These are phyloP conservation scores for Mycosphaerella arachidis DNA, from an alignment of 2,329 filamentous ascomycete species.

Conservation along the genomic window DNA sequence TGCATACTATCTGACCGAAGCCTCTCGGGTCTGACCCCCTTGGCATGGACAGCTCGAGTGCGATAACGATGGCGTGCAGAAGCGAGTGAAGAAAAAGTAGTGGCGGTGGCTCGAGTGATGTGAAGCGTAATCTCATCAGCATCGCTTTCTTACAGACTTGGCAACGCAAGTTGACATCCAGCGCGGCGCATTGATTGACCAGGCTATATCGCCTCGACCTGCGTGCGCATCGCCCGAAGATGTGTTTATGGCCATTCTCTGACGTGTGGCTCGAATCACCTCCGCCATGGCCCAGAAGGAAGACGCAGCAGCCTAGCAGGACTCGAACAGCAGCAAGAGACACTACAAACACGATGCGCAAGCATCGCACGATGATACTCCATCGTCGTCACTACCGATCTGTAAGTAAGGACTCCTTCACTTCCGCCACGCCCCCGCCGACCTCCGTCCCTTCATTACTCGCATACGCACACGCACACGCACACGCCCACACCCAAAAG, in stretches of 20 bases:
- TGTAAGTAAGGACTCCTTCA: conserved; percentile 1
- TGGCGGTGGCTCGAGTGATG: background rate
- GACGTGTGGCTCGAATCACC: conserved; percentile 25
- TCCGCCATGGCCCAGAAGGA: conserved; percentile 8
- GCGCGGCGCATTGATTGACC: background rate
- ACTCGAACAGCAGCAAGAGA: background rate
- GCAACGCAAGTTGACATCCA: background rate
- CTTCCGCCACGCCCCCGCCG: background rate
- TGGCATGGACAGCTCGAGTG: too few species aligned
- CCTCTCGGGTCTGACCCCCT: too few species aligned
- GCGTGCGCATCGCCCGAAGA: background rate
- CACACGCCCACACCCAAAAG: background rate
- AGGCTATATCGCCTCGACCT: background rate
- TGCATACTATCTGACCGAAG: too few species aligned
- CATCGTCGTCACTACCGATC: background rate
- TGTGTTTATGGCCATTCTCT: conserved; percentile 28
- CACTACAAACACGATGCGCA: background rate
- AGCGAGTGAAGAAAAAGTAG: background rate
- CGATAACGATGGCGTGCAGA: too few species aligned
- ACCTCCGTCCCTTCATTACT: background rate
- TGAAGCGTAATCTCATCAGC: background rate
- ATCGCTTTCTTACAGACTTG: background rate
- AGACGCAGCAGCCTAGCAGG: background rate
- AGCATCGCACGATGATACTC: background rate
- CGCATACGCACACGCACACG: background rate